phyloP scores from a whole-genome alignment of 2,329 filamentous ascomycete species.

The Alternaria gaisen region DNA sequence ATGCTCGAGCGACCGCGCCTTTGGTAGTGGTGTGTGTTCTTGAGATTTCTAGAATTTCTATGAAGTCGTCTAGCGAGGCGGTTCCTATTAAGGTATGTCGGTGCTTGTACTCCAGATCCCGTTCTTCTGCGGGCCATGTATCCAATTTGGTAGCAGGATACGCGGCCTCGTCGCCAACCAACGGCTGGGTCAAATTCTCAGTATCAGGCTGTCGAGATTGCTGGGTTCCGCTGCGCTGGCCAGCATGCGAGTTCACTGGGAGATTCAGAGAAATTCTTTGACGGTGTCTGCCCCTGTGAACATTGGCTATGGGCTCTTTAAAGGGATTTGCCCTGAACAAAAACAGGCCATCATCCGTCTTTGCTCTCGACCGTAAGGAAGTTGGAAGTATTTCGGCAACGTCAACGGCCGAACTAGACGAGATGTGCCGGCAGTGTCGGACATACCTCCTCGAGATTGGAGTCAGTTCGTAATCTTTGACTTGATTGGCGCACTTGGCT shows the following conservation, averaged over 20 bases:
- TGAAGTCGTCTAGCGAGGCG: slow-evolving; percentile 37
- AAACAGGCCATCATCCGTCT: slow-evolving; percentile 18
- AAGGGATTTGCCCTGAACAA: slow-evolving; percentile 17
- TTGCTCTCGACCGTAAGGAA: slow-evolving; percentile 13
- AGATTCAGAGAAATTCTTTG: slow-evolving; percentile 25
- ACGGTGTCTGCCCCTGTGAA: slow-evolving; percentile 6
- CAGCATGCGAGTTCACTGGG: slow-evolving; percentile 13
- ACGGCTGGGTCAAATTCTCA: not conserved
- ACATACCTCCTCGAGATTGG: slow-evolving; percentile 1
- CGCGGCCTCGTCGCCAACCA: not conserved
- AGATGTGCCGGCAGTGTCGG: slow-evolving; percentile 3
- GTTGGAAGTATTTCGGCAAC: not conserved
- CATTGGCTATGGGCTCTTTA: not conserved
- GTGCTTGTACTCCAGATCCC: slow-evolving; percentile 40
- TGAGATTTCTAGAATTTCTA: slow-evolving; percentile 31
- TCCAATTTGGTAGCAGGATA: not conserved
- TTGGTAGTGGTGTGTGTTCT: slow-evolving; percentile 18
- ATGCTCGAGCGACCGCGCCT: slow-evolving; percentile 27
- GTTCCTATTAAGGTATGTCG: slow-evolving; percentile 46
- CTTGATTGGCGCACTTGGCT: not conserved
- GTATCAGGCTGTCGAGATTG: not conserved
- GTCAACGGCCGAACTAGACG: not conserved
- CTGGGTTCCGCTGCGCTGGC: not conserved
- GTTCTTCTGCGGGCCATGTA: slow-evolving; percentile 17
- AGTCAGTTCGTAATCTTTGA: not conserved